These are phyloP conservation scores for Skeletonema marinoi DNA, from an alignment of 108 stramenopile genomes.

Conservation along the genomic window DNA sequence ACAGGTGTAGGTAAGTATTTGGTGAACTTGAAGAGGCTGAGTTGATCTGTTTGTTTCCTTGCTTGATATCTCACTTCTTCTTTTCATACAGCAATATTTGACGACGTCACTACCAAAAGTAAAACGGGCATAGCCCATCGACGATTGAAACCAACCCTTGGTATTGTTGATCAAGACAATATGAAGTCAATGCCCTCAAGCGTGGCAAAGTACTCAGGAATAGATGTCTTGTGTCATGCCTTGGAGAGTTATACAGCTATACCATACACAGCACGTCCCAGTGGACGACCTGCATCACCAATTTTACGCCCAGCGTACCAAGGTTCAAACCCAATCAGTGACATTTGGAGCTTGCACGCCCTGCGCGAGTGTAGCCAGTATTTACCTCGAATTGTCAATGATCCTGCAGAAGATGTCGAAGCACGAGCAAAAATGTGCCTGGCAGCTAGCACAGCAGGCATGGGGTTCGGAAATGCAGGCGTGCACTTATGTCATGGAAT, in stretches of 20 bases:
- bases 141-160: slow-evolving; percentile 52
- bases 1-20: slow-evolving; percentile 24
- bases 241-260: slow-evolving; percentile 63
- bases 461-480: slow-evolving; percentile 68
- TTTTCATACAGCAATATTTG: slow-evolving; percentile 51
- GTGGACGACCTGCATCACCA: slow-evolving; percentile 39
- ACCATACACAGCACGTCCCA: slow-evolving; percentile 41
- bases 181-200: slow-evolving; percentile 39
- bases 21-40: too few relatives aligned
- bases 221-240: slow-evolving; percentile 69
- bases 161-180: slow-evolving; percentile 62
- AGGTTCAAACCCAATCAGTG: slow-evolving; percentile 49
- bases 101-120: slow-evolving; percentile 52
- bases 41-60: too few relatives aligned
- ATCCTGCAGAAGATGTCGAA: slow-evolving; percentile 44
- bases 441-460: slow-evolving; percentile 59
- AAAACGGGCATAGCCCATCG: slow-evolving; percentile 64
- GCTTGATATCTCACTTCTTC: too few relatives aligned
- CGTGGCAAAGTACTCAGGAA: slow-evolving; percentile 55
- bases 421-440: slow-evolving; percentile 60
- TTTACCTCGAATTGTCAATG: slow-evolving; percentile 30
- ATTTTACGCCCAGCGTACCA: slow-evolving; percentile 56
- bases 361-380: slow-evolving; percentile 43
- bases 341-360: slow-evolving; percentile 56
- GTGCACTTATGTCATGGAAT: slow-evolving; percentile 68